phyloP scores from a whole-genome alignment of 2,329 filamentous ascomycete genomes.

The Colletotrichum zoysiae region DNA sequence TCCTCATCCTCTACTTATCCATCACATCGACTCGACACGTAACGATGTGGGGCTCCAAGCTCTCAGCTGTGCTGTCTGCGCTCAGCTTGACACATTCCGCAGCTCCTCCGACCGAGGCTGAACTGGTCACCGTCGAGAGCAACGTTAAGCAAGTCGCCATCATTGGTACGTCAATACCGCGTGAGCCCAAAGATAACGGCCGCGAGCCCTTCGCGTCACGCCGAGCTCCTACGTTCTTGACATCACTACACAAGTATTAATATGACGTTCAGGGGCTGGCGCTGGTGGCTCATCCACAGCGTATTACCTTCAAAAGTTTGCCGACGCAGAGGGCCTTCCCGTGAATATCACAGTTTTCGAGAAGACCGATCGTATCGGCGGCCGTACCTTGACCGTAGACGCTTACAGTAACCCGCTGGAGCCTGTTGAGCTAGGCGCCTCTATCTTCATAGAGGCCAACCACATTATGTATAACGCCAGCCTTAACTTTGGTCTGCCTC shows the following conservation, averaged over 20 bases:
- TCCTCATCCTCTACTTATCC: neutral
- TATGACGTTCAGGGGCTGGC: conserved; percentile 76
- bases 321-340: conserved; percentile 67
- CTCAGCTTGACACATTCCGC: conserved; percentile 39
- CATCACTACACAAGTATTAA: conserved; percentile 6
- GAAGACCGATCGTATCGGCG: conserved; percentile 80
- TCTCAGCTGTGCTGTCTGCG: conserved; percentile 43
- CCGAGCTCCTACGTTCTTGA: neutral
- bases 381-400: conserved; percentile 87
- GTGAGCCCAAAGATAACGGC: neutral
- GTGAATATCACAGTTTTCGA: conserved; percentile 92
- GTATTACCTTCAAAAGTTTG: conserved; percentile 82
- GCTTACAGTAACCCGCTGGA: conserved; percentile 75
- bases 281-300: conserved; percentile 89
- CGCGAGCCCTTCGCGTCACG: neutral
- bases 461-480: conserved; percentile 83
- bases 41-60: conserved; percentile 41
- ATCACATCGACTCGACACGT: neutral
- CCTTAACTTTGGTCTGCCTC: conserved; percentile 75
- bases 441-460: conserved; percentile 91
- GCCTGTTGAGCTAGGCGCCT: conserved; percentile 88
- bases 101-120: conserved; percentile 37
- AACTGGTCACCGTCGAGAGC: conserved; percentile 42
- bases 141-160: conserved; percentile 46
- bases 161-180: conserved; percentile 45